Conservation (phyloP, 441 rosid genomes). For the Codiaeum variegatum region DNA sequence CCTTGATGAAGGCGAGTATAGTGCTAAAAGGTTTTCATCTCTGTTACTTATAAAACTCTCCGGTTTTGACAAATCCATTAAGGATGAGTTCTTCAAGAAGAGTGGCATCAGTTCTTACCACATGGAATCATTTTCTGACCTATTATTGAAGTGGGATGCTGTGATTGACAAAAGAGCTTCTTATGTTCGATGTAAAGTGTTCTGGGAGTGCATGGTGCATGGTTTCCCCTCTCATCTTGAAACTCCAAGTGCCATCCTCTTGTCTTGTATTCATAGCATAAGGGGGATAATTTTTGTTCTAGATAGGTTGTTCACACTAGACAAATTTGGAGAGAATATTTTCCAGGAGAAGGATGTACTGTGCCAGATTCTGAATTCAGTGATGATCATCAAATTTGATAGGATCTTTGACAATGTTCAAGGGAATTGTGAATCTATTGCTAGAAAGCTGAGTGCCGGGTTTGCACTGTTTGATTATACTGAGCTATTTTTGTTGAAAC, state of each 20-base stretch:
- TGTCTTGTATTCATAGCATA: constrained; percentile 76
- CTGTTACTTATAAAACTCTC: constrained; percentile 84
- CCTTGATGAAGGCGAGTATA: constrained; percentile 41
- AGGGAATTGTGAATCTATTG: constrained; percentile 72
- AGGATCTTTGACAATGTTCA: constrained; percentile 64
- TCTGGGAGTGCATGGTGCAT: constrained; percentile 87
- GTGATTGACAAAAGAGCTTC: constrained; percentile 64
- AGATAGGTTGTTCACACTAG: constrained; percentile 57
- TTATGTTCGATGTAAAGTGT: constrained; percentile 59
- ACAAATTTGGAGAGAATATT: constrained; percentile 37
- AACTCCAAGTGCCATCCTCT: constrained; percentile 61
- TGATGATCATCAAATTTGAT: constrained; percentile 76
- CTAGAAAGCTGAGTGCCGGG: constrained; percentile 47
- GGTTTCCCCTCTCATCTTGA: constrained; percentile 80
- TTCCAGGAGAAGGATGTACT: constrained; percentile 49
- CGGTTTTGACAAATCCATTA: constrained; percentile 62
- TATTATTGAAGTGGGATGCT: constrained; percentile 56
- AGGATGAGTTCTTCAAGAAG: constrained; percentile 70
- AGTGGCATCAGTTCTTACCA: constrained; percentile 47
- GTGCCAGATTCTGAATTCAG: constrained; percentile 57
- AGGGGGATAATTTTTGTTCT: constrained; percentile 59
- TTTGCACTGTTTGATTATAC: constrained; percentile 55
- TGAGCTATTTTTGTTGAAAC: constrained; percentile 70
- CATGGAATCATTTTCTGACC: constrained; percentile 59
- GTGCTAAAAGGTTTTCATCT: constrained; percentile 45